Evolutionary conservation across 106 monocot genomes (phyloP).

Genomic region (Phalaenopsis aphrodite): DNA sequence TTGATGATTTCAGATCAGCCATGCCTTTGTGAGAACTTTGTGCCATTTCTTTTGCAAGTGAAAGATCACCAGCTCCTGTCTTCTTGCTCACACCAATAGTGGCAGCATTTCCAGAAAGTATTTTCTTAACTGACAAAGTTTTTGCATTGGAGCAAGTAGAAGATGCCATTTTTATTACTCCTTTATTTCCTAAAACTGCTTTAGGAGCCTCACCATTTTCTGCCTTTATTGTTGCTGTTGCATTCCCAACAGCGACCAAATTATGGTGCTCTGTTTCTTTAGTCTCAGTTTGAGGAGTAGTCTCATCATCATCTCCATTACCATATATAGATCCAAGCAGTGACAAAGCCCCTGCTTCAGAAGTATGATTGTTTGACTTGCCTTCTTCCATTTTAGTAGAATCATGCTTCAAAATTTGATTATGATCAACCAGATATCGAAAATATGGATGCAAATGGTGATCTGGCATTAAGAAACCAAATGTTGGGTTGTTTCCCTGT

Average conservation of each 20-base stretch:
- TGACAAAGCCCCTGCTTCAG: conserved; percentile 71
- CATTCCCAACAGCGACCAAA: neutral
- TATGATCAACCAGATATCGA: conserved; percentile 75
- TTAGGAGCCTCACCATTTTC: conserved; percentile 9
- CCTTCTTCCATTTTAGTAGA: conserved; percentile 16
- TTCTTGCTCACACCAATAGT: conserved; percentile 19
- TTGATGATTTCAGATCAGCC: conserved; percentile 19
- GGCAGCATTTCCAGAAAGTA: conserved; percentile 9
- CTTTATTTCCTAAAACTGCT: conserved; percentile 12
- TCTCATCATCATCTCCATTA: conserved; percentile 73
- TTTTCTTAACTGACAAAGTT: conserved; percentile 26
- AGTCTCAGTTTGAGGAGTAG: conserved; percentile 11
- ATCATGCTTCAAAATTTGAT: conserved; percentile 41
- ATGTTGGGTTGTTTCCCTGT: conserved; percentile 88
- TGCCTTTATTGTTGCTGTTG: neutral
- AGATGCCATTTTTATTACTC: conserved; percentile 11
- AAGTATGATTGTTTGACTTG: conserved; percentile 16
- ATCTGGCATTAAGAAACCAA: conserved; percentile 99
- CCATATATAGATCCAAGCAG: conserved; percentile 88
- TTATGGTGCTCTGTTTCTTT: conserved; percentile 15
- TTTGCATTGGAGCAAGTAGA: conserved; percentile 10
- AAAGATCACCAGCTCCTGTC: conserved; percentile 14
- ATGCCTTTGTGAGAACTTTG: conserved; percentile 6
- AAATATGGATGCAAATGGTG: conserved; percentile 85
- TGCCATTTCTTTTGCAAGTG: neutral